Evolutionary conservation across 139 green algal genomes (phyloP).

Genomic region (Micromonas commoda): DNA sequence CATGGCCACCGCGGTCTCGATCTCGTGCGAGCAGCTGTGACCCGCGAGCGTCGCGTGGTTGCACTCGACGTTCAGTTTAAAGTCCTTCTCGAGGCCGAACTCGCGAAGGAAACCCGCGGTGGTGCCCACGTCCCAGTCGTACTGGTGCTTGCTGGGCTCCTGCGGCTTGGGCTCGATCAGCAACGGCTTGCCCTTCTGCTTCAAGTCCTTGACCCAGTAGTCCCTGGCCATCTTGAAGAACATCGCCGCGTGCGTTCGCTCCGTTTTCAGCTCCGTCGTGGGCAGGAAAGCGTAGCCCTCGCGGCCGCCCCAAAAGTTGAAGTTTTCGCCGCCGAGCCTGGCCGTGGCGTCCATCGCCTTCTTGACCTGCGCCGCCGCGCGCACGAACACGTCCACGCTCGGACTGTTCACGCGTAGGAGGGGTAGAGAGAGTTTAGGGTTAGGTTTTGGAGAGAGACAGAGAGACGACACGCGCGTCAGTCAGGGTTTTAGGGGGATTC

Average conservation of each 20-base stretch:
- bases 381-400: no score
- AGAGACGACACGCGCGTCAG: no score
- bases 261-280: conserved; percentile 61
- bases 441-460: no score
- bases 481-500: no score
- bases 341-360: conserved; percentile 38
- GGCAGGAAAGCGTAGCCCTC: conserved; percentile 66
- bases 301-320: conserved; percentile 68
- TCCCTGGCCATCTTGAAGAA: conserved; percentile 50
- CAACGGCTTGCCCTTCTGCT: conserved; percentile 47
- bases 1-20: no score
- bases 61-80: conserved; percentile 76
- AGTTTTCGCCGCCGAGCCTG: conserved; percentile 50
- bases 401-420: no score
- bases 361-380: no score
- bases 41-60: conserved; percentile 70
- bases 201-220: conserved; percentile 47
- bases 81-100: conserved; percentile 51
- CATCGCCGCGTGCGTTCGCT: conserved; percentile 53
- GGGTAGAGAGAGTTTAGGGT: no score
- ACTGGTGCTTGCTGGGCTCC: conserved; percentile 64
- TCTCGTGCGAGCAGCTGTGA: no score
- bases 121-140: conserved; percentile 59
- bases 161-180: conserved; percentile 70
- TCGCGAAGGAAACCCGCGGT: conserved; percentile 52